Conservation (phyloP, 208 protist genomes). For the Leptomonas pyrrhocoris region DNA sequence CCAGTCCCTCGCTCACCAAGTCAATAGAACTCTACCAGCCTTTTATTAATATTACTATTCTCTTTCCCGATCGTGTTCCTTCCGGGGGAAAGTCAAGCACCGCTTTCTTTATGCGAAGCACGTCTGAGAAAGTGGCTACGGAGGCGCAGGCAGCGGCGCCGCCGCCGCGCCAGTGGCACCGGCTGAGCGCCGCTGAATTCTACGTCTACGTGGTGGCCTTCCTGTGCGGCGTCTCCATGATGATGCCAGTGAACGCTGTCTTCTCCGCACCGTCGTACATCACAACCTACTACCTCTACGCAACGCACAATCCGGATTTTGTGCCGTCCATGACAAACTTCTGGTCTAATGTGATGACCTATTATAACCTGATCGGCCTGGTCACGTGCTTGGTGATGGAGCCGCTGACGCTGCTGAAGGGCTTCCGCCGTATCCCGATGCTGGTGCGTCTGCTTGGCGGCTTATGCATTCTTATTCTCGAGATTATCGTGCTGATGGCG, state of each 20-base stretch:
- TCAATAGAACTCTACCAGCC: too few species aligned
- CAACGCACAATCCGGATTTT: constrained; percentile 34
- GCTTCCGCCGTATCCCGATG: constrained; percentile 49
- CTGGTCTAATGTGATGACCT: constrained; percentile 72
- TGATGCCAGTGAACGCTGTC: constrained; percentile 85
- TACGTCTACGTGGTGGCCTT: constrained; percentile 70
- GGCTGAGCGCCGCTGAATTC: constrained; percentile 26
- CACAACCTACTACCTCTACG: constrained; percentile 61
- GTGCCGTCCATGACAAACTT: constrained; percentile 42
- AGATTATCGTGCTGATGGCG: constrained; percentile 58
- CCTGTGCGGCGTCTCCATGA: constrained; percentile 72
- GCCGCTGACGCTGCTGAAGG: constrained; percentile 52
- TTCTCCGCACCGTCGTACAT: constrained; percentile 85
- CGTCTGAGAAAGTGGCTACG: too few species aligned
- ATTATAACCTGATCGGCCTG: constrained; percentile 63
- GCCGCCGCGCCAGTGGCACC: constrained; percentile 21
- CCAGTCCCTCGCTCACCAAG: too few species aligned
- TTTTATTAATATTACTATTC: too few species aligned
- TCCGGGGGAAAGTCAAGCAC: too few species aligned
- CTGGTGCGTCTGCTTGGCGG: constrained; percentile 42
- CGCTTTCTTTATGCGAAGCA: too few species aligned
- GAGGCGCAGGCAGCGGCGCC: too few species aligned
- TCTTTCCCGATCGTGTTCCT: too few species aligned
- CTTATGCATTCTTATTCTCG: constrained; percentile 47
- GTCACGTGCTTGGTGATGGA: constrained; percentile 51